Evolutionary conservation across 1,284 basidiomycete species (phyloP).

Genomic region (Ceratobasidium sp.): DNA sequence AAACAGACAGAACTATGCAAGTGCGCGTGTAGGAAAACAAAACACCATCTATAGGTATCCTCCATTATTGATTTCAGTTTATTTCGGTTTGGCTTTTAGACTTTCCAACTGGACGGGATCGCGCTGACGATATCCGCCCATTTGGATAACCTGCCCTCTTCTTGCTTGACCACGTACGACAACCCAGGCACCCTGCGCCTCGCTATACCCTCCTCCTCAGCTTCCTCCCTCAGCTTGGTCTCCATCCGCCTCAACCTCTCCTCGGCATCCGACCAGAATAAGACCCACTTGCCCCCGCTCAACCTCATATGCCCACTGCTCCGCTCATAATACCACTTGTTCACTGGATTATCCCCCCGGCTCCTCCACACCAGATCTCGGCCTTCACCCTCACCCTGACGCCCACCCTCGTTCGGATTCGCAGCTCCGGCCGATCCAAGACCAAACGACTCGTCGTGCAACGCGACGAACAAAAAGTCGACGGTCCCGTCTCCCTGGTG

Average conservation of each 20-base stretch:
- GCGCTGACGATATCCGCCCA: constrained; percentile 81
- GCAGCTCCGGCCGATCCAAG: constrained; percentile 92
- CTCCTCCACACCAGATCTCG: constrained; percentile 96
- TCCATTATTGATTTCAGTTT: constrained; percentile 1
- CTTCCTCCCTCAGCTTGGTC: constrained; percentile 49
- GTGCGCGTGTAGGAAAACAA: constrained; percentile 12
- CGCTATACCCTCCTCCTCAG: constrained; percentile 49
- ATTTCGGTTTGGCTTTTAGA: neutral
- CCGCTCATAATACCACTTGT: constrained; percentile 99
- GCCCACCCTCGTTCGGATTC: constrained; percentile 91
- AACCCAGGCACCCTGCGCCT: constrained; percentile 58
- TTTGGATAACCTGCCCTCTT: constrained; percentile 80
- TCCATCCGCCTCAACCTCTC: constrained; percentile 66
- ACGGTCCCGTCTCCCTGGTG: constrained; percentile 99
- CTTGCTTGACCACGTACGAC: constrained; percentile 79
- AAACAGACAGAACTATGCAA: neutral
- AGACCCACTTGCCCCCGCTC: constrained; percentile 74
- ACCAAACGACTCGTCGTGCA: constrained; percentile 98
- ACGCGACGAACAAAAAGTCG: constrained; percentile 98
- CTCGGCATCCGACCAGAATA: constrained; percentile 99
- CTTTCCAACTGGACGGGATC: constrained; percentile 84
- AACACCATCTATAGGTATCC: constrained; percentile 12
- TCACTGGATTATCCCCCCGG: constrained; percentile 92
- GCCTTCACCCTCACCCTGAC: constrained; percentile 88
- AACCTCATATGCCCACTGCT: constrained; percentile 89